Base-by-base conservation (phyloP, 352 stramenopile species). In the Phytopythium montanum region DNA sequence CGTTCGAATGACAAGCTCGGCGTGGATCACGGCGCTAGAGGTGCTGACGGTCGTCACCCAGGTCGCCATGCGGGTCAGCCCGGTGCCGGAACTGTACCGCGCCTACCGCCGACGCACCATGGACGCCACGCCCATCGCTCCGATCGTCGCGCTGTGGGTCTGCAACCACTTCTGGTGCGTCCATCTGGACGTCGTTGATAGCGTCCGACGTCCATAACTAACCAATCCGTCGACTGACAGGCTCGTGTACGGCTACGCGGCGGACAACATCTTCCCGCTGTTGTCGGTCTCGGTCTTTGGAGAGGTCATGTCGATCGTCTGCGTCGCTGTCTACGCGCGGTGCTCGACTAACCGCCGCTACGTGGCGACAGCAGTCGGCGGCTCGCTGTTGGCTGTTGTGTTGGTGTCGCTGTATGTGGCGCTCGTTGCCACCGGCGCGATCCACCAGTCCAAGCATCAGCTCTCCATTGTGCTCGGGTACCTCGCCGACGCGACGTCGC, bases 101-200 rank as follows among this genome's bases (percentile, higher is more conserved):
- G 60, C 62, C 18, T 53, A 71, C 56, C 62, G 64, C 23, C 52
- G 56, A 5, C 45, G 23, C 7, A 55, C 57, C 48, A 65, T 59
- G n/a, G 56, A 62, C 16, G 63, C 59, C 21, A 70, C 68, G 59
- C 54, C 66, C 25, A 60, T 68, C 25, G 70, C 61, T 26, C 66
- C 63, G 14, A 8, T 74, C 18, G 41, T 74, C 18, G 23, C 53
- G 10, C 14, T 74, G 52, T 45, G 68, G 1, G n/a, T 74, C 36
- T 59, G 67, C 49, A 71, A 66, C 60, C 67, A 74, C 54, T 50
- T 68, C 19, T 71, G 67, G 67, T 74, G 62, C n/a, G 56, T n/a
- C n/a, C 42, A n/a, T 16, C 5, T n/a, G n/a, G n/a, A n/a, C n/a
- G n/a, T n/a, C 25, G 19, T 12, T 50, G 50, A 56, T 19, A 41